These are phyloP conservation scores for Chenopodium formosanum DNA, from an alignment of 148 eudicot genomes.

Conservation along the genomic window DNA sequence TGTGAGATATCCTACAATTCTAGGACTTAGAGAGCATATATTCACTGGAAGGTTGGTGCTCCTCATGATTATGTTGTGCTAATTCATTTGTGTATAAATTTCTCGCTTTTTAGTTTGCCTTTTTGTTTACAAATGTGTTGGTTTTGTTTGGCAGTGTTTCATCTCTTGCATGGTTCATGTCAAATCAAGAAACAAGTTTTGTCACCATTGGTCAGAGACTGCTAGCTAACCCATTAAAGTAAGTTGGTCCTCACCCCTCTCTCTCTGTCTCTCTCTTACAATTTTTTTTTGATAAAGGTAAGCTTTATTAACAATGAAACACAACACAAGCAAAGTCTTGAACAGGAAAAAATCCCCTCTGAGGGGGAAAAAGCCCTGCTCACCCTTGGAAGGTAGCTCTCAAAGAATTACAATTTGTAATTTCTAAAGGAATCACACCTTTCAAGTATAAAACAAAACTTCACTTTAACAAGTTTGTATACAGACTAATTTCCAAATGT, in stretches of 20 bases:
- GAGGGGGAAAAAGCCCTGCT: no score
- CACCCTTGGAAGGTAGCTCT: no score
- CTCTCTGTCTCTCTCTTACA: not conserved
- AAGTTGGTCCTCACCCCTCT: slow-evolving; percentile 18
- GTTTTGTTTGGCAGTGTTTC: slow-evolving; percentile 79
- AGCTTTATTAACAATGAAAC: no score
- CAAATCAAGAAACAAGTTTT: slow-evolving; percentile 97
- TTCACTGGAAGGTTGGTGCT: slow-evolving; percentile 86
- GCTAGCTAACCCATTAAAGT: slow-evolving; percentile 93
- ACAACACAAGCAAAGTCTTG: no score
- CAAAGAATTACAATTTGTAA: no score
- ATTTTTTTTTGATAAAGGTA: not conserved
- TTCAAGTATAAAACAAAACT: no score
- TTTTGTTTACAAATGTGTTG: slow-evolving; percentile 2
- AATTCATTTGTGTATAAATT: not conserved
- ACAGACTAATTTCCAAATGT: no score
- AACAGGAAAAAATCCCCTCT: no score
- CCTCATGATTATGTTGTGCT: not conserved
- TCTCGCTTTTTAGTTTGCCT: no score
- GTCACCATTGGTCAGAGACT: slow-evolving; percentile 97
- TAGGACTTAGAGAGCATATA: slow-evolving; percentile 96
- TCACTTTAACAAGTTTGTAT: no score
- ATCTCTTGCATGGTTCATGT: slow-evolving; percentile 99
- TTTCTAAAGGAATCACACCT: no score
- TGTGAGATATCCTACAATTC: slow-evolving; percentile 82